Percentiles rank a stretch among this genome's conserved stretches.
Conservation (phyloP, 129 eudicot genomes). For the Escallonia herrerae region DNA sequence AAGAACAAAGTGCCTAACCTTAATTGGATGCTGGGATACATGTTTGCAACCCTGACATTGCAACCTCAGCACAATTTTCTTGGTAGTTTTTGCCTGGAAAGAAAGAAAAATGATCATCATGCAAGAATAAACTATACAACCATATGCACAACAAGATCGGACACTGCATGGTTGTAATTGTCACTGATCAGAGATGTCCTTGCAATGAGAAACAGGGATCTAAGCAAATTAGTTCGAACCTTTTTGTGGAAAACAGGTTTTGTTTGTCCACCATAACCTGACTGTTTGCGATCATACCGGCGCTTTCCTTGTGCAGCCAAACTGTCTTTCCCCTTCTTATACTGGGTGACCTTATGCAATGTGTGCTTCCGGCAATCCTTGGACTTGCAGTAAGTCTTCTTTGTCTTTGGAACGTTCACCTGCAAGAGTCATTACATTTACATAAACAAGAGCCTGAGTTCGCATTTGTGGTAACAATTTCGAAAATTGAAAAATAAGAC, state of each 20-base stretch:
- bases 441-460: too few species aligned
- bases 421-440: neutral
- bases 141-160: neutral
- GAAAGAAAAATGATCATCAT: neutral
- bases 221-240: slow-evolving; percentile 6
- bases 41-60: slow-evolving; percentile 70
- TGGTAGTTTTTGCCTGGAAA: slow-evolving; percentile 51
- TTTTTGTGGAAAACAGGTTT: slow-evolving; percentile 69
- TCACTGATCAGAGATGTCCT: neutral
- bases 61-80: slow-evolving; percentile 58
- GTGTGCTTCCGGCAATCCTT: slow-evolving; percentile 59
- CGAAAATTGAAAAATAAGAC: too few species aligned
- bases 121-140: neutral
- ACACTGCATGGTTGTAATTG: neutral
- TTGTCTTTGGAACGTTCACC: slow-evolving; percentile 59
- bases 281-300: slow-evolving; percentile 56
- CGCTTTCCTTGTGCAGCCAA: slow-evolving; percentile 59
- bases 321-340: slow-evolving; percentile 59
- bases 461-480: too few species aligned
- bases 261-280: slow-evolving; percentile 63
- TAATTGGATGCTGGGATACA: slow-evolving; percentile 54
- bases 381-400: slow-evolving; percentile 58
- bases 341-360: slow-evolving; percentile 57
- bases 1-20: slow-evolving; percentile 18
- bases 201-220: too few species aligned